Conservation (phyloP, 2,329 filamentous ascomycete species). For the Cytospora leucostoma region DNA sequence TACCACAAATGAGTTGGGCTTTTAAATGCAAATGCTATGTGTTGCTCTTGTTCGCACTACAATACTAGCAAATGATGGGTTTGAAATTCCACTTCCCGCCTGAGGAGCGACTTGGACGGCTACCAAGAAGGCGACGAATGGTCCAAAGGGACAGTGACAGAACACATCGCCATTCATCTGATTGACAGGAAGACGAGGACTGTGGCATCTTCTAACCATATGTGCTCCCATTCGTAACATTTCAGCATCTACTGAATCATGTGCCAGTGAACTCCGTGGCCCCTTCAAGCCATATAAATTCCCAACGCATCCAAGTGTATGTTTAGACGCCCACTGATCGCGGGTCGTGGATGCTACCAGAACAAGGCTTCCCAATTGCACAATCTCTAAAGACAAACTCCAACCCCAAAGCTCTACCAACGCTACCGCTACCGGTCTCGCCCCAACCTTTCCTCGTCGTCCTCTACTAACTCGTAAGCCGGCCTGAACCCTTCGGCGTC, state of each 20-base stretch:
- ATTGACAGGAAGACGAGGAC: too few species aligned
- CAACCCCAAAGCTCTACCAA: neutral
- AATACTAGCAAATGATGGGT: too few species aligned
- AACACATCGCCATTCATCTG: too few species aligned
- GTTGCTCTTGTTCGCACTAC: neutral
- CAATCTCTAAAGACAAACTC: slow-evolving; percentile 2
- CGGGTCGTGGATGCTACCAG: neutral
- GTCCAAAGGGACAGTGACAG: too few species aligned
- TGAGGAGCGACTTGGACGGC: too few species aligned
- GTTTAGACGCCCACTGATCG: neutral
- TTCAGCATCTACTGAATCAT: neutral
- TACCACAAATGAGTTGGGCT: neutral
- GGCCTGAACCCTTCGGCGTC: slow-evolving; percentile 58
- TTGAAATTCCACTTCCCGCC: too few species aligned
- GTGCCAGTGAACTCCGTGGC: neutral
- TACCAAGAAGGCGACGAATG: too few species aligned
- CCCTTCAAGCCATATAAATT: neutral
- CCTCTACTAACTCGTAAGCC: slow-evolving; percentile 73
- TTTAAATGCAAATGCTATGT: neutral
- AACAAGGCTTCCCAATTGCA: slow-evolving; percentile 1
- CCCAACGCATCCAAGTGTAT: neutral
- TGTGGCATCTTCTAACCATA: too few species aligned
- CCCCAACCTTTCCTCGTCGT: slow-evolving; percentile 77
- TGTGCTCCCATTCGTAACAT: too few species aligned
- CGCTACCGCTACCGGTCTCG: slow-evolving; percentile 54